phyloP scores from a whole-genome alignment of 257 asterid genomes.

The Plantago ovata region DNA sequence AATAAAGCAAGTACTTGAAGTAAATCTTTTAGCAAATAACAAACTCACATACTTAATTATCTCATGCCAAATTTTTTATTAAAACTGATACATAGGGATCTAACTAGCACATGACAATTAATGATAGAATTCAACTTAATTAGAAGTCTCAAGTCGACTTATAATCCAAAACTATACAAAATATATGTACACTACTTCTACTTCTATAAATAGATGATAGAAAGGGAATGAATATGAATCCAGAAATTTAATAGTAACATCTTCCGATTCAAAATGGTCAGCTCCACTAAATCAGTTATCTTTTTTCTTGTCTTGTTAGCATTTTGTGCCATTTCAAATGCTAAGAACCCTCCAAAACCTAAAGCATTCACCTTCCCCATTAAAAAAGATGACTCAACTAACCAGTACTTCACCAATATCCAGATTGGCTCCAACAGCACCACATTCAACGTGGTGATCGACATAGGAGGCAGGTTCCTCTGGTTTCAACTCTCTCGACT shows the following conservation, averaged over 20 bases:
- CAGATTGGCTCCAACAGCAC: conserved; percentile 38
- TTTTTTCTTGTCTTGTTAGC: conserved; percentile 4
- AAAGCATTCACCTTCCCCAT: conserved; percentile 38
- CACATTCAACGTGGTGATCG: conserved; percentile 33
- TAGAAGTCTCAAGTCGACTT: no score
- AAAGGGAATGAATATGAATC: no score
- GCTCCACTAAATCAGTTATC: conserved; percentile 16
- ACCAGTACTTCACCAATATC: conserved; percentile 41
- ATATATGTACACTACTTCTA: no score
- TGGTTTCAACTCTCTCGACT: conserved; percentile 47
- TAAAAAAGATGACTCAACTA: conserved; percentile 33
- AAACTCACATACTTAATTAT: no score
- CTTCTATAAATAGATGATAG: no score
- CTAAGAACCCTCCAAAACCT: conserved; percentile 33
- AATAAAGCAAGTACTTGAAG: no score
- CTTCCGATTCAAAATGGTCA: conserved; percentile 25
- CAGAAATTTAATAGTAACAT: background rate
- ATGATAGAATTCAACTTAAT: no score
- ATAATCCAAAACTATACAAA: no score
- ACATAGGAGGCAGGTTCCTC: conserved; percentile 42
- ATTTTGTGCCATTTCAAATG: conserved; percentile 15
- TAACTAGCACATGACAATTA: no score
- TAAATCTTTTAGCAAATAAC: no score
- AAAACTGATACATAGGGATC: no score
- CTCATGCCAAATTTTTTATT: no score